Evolutionary conservation across 208 protist genomes (phyloP).

Genomic region (Crithidia mellificae): DNA sequence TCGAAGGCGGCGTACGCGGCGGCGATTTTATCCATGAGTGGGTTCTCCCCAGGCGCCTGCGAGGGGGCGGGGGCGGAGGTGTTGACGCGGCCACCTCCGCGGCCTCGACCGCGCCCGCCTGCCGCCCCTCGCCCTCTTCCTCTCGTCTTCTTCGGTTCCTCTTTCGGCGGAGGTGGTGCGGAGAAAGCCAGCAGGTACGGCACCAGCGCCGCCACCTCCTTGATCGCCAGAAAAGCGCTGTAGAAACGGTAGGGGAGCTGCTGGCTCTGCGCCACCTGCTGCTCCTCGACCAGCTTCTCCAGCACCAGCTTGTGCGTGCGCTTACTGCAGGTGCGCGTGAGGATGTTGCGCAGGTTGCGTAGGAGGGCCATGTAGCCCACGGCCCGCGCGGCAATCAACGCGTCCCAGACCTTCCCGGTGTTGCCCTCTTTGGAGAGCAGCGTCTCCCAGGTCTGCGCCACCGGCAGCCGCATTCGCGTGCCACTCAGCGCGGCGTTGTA

Average conservation of each 20-base stretch:
- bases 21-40: neutral
- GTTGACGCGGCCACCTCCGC: slow-evolving; percentile 43
- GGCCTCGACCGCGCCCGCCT: slow-evolving; percentile 16
- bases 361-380: slow-evolving; percentile 96
- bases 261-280: slow-evolving; percentile 69
- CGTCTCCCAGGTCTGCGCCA: slow-evolving; percentile 94
- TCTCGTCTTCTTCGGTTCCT: neutral
- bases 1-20: slow-evolving; percentile 18
- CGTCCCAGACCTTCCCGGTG: slow-evolving; percentile 87
- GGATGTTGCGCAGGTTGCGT: slow-evolving; percentile 94
- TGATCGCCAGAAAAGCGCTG: slow-evolving; percentile 89
- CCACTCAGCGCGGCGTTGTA: slow-evolving; percentile 80
- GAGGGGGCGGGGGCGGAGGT: slow-evolving; percentile 42
- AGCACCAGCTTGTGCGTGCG: slow-evolving; percentile 64
- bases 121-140: neutral
- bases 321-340: slow-evolving; percentile 63
- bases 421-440: slow-evolving; percentile 87
- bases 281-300: slow-evolving; percentile 45
- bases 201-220: slow-evolving; percentile 26
- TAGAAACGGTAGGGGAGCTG: slow-evolving; percentile 95
- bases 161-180: neutral
- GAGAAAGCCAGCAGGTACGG: neutral
- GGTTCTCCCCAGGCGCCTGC: slow-evolving; percentile 65
- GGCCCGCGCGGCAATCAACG: slow-evolving; percentile 71
- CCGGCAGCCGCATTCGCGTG: slow-evolving; percentile 91